Conservation (phyloP, 2,329 filamentous ascomycete species). For the Fusarium multiceps region DNA sequence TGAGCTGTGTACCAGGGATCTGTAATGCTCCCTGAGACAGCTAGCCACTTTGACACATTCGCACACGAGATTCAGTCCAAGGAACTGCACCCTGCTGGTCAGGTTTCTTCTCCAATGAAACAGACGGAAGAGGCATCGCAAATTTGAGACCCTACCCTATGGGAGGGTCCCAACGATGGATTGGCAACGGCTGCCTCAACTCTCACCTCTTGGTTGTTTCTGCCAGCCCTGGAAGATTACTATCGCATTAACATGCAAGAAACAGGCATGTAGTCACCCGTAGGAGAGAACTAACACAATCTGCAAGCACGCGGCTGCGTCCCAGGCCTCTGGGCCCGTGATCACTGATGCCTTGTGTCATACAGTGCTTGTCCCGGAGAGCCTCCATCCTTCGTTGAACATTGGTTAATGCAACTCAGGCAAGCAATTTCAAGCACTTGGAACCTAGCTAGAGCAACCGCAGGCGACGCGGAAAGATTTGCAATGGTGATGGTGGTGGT, state of each 20-base stretch:
- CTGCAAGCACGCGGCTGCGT: conserved; percentile 41
- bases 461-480: neutral
- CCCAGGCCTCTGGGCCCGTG: conserved; percentile 42
- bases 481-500: neutral
- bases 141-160: conserved; percentile 6
- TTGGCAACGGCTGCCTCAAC: conserved; percentile 9
- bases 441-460: neutral
- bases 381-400: conserved; percentile 26
- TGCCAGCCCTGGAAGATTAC: conserved; percentile 8
- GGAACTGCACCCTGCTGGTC: conserved; percentile 7
- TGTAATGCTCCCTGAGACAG: conserved; percentile 22
- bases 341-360: conserved; percentile 18
- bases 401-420: conserved; percentile 21
- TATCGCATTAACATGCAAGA: conserved; percentile 19
- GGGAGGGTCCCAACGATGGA: conserved; percentile 4
- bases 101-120: conserved; percentile 15
- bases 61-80: conserved; percentile 14
- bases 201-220: neutral
- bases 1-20: neutral
- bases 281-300: conserved; percentile 22
- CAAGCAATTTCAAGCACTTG: conserved; percentile 7
- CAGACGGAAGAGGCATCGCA: neutral
- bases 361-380: conserved; percentile 41
- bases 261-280: conserved; percentile 34
- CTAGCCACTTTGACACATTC: conserved; percentile 20